Percentiles rank a stretch among this genome's conserved stretches.
Evolutionary conservation across 2,329 filamentous ascomycete species (phyloP).

Genomic region (Aspergillus fructus): DNA sequence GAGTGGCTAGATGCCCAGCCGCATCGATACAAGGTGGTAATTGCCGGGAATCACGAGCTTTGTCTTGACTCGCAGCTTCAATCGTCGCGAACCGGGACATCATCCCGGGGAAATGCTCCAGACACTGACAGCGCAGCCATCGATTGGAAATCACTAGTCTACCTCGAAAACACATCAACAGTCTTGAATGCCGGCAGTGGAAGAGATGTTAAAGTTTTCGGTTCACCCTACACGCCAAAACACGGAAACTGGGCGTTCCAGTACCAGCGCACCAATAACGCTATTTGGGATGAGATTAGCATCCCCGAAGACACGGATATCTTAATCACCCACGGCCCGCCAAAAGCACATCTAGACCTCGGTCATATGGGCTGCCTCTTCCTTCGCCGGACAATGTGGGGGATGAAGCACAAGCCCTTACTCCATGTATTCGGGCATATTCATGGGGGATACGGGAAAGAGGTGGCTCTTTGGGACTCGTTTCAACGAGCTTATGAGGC

Average conservation of each 20-base stretch:
- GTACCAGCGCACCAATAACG: too few relatives aligned
- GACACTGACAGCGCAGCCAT: slow-evolving; percentile 39
- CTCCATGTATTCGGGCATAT: slow-evolving; percentile 82
- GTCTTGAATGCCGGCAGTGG: slow-evolving; percentile 44
- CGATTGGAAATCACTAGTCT: slow-evolving; percentile 65
- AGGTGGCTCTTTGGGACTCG: slow-evolving; percentile 67
- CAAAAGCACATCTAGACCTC: slow-evolving; percentile 63
- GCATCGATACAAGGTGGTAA: slow-evolving; percentile 72
- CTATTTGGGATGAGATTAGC: slow-evolving; percentile 58
- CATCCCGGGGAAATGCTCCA: slow-evolving; percentile 42
- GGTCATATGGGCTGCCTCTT: slow-evolving; percentile 61
- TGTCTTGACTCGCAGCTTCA: not conserved
- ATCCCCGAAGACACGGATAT: slow-evolving; percentile 70
- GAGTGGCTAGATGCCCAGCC: slow-evolving; percentile 72
- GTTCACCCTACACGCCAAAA: slow-evolving; percentile 70
- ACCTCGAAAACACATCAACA: slow-evolving; percentile 66
- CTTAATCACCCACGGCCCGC: slow-evolving; percentile 74
- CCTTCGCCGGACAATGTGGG: slow-evolving; percentile 67
- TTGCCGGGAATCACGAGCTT: slow-evolving; percentile 78
- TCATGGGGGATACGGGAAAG: slow-evolving; percentile 67
- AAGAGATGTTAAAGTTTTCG: slow-evolving; percentile 67
- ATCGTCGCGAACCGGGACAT: not conserved
- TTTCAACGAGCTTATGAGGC: slow-evolving; percentile 66
- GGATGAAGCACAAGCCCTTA: slow-evolving; percentile 68
- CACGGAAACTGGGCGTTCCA: slow-evolving; percentile 77